A percentile compares a stretch with the other conserved stretches of the same genome.
phyloP scores from a whole-genome alignment of 2,329 filamentous ascomycete genomes.

The Talaromyces sp. region DNA sequence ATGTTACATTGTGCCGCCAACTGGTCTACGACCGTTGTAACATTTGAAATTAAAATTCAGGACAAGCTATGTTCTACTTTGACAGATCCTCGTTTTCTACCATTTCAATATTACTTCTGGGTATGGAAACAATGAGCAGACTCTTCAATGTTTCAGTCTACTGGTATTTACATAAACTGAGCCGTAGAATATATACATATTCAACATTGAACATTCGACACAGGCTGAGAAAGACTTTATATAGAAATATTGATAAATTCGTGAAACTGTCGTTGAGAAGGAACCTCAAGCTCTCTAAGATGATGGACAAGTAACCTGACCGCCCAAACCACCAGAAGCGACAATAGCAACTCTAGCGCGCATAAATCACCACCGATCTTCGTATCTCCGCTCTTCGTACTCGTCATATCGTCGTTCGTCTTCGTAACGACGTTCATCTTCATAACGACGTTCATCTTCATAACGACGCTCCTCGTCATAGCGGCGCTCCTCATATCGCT shows the following conservation, averaged over 20 bases:
- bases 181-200: not conserved
- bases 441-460: not conserved
- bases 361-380: conserved; percentile 8
- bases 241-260: not conserved
- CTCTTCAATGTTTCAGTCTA: no score
- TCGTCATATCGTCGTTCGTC: conserved; percentile 3
- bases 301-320: not conserved
- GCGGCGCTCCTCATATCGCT: not conserved
- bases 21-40: no score
- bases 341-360: not conserved
- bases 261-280: not conserved
- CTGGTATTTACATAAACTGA: not conserved
- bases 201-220: not conserved
- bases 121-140: no score
- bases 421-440: conserved; percentile 6
- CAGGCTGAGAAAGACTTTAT: not conserved
- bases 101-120: no score
- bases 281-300: not conserved
- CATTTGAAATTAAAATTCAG: no score
- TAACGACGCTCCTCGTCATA: not conserved
- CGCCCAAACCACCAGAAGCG: not conserved
- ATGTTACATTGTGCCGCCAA: no score
- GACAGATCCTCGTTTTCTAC: no score
- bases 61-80: no score
- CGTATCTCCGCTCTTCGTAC: conserved; percentile 3